Evolutionary conservation across 2,329 filamentous ascomycete species (phyloP).

Genomic region (Tolypocladium tropicale): DNA sequence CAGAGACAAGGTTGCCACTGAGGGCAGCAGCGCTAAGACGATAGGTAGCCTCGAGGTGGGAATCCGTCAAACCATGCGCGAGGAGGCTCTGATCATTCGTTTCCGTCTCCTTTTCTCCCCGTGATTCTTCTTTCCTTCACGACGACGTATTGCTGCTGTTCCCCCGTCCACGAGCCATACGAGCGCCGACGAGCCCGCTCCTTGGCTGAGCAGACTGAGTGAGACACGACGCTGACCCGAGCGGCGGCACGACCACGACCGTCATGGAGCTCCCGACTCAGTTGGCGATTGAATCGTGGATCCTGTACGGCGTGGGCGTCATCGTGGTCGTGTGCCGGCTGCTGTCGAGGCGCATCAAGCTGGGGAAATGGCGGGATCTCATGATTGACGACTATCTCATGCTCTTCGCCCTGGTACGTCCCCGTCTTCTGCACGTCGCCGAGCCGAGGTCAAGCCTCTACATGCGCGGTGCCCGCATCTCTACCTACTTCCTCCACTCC

Average conservation of each 20-base stretch:
- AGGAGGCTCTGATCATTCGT: background rate
- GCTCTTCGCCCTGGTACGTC: slow-evolving; percentile 33
- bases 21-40: background rate
- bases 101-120: background rate
- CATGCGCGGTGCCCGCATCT: background rate
- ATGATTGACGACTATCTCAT: slow-evolving; percentile 49
- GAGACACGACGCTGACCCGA: background rate
- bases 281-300: slow-evolving; percentile 18
- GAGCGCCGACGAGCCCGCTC: background rate
- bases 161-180: background rate
- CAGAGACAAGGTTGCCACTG: background rate
- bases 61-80: background rate
- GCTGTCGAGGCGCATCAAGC: slow-evolving; percentile 20
- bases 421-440: background rate
- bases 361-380: slow-evolving; percentile 35
- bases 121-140: background rate
- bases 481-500: background rate
- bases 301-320: slow-evolving; percentile 16
- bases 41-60: background rate
- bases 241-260: background rate
- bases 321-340: slow-evolving; percentile 14
- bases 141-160: background rate
- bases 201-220: background rate
- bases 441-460: background rate
- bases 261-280: slow-evolving; percentile 15